phyloP scores from a whole-genome alignment of 1,284 basidiomycete genomes.

The Boletus mariae region DNA sequence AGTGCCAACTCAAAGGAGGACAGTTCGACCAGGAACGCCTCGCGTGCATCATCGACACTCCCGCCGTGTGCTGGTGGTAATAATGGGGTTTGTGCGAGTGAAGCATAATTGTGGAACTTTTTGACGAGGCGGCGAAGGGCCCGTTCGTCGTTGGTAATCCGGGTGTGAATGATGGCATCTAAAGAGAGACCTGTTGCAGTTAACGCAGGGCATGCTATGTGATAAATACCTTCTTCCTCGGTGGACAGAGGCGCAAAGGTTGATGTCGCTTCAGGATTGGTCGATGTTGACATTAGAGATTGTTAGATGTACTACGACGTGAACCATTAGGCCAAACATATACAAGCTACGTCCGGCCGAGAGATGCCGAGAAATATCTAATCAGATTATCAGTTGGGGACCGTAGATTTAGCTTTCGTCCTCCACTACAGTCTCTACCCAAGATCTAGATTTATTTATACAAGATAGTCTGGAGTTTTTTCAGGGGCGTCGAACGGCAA shows the following conservation, averaged over 20 bases:
- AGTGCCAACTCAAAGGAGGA: constrained; percentile 68
- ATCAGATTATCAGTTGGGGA: too few species aligned
- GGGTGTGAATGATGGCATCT: constrained; percentile 75
- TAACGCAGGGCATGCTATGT: constrained; percentile 12
- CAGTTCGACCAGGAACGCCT: constrained; percentile 72
- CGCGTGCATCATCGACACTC: constrained; percentile 64
- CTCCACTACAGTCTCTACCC: too few species aligned
- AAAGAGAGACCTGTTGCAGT: constrained; percentile 7
- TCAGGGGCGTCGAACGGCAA: too few species aligned
- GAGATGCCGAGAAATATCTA: too few species aligned
- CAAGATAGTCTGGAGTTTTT: too few species aligned
- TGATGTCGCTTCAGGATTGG: constrained; percentile 7
- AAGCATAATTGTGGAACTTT: constrained; percentile 70
- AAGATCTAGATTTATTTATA: too few species aligned
- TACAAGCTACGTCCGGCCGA: too few species aligned
- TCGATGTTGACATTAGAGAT: constrained; percentile 17
- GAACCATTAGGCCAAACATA: too few species aligned
- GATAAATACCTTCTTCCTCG: constrained; percentile 63
- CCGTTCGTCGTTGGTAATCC: constrained; percentile 74
- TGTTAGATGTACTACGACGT: too few species aligned
- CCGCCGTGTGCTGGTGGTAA: constrained; percentile 36
- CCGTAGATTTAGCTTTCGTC: too few species aligned
- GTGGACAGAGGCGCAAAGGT: constrained; percentile 46
- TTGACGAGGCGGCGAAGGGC: constrained; percentile 71
- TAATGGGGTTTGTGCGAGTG: constrained; percentile 50